Evolutionary conservation across 805 yeast genomes (phyloP).

Genomic region (Yarrowia sp.): DNA sequence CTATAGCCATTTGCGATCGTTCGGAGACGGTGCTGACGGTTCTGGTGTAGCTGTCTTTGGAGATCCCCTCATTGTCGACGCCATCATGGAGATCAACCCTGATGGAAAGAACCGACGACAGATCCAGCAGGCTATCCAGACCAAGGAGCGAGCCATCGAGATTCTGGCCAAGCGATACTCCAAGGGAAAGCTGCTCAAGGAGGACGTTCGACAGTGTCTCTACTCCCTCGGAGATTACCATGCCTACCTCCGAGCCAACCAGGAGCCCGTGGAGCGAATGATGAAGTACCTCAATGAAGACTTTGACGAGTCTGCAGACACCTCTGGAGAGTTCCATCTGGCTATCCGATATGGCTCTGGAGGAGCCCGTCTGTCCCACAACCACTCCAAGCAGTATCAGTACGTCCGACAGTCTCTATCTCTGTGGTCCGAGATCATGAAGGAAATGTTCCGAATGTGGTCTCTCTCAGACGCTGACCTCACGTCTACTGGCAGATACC

Average conservation of each 20-base stretch:
- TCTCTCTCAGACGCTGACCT: conserved; percentile 71
- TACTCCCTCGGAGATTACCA: conserved; percentile 79
- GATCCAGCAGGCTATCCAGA: conserved; percentile 57
- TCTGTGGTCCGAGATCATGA: conserved; percentile 72
- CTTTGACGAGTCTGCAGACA: conserved; percentile 41
- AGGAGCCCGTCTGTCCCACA: conserved; percentile 72
- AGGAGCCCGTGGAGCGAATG: conserved; percentile 65
- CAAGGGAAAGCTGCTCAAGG: conserved; percentile 42
- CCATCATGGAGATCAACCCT: conserved; percentile 65
- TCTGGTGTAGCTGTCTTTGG: conserved; percentile 44
- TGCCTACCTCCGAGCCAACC: conserved; percentile 64
- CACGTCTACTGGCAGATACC: conserved; percentile 50
- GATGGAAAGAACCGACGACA: conserved; percentile 52
- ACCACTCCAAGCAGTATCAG: conserved; percentile 66
- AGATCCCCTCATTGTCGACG: conserved; percentile 57
- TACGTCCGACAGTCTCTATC: conserved; percentile 72
- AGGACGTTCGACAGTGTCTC: conserved; percentile 65
- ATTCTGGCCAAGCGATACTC: conserved; percentile 49
- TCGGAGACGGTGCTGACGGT: conserved; percentile 30
- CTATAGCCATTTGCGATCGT: conserved; percentile 44
- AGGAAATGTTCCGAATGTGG: conserved; percentile 77
- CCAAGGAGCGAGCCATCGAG: conserved; percentile 69
- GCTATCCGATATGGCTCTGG: conserved; percentile 63
- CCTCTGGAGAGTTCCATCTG: conserved; percentile 43
- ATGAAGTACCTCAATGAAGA: conserved; percentile 49